Conservation (phyloP, 495 filamentous ascomycete species). For the Bathelium albidoporum region DNA sequence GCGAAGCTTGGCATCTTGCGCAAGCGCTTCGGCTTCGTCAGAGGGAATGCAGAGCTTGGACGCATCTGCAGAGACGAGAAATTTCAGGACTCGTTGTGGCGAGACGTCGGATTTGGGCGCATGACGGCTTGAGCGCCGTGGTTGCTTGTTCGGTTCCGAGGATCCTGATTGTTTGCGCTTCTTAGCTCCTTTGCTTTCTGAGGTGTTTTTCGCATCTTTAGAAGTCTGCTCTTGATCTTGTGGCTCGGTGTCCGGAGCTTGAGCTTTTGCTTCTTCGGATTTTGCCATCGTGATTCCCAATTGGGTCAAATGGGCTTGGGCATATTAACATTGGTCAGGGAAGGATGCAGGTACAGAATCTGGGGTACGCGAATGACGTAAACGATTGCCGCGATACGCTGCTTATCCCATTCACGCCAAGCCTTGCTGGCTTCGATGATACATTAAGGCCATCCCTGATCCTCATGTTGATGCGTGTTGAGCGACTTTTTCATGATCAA, state of each 20-base stretch:
- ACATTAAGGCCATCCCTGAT: no score
- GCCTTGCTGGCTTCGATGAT: no score
- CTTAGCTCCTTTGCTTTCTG: conserved; percentile 7
- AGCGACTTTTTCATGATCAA: no score
- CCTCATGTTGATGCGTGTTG: no score
- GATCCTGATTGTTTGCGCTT: conserved; percentile 12
- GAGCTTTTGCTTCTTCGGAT: not conserved
- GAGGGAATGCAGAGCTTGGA: conserved; percentile 24
- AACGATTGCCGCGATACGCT: no score
- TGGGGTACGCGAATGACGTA: not conserved
- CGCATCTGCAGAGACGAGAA: conserved; percentile 23
- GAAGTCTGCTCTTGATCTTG: not conserved
- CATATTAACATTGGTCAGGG: not conserved
- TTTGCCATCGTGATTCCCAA: not conserved
- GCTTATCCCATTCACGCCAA: not conserved
- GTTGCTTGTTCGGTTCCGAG: conserved; percentile 16
- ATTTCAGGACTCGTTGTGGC: conserved; percentile 19
- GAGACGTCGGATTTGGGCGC: conserved; percentile 11
- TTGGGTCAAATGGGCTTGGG: not conserved
- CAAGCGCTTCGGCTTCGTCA: conserved; percentile 24
- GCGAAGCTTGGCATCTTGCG: conserved; percentile 12
- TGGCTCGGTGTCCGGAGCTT: not conserved
- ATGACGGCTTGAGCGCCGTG: conserved; percentile 13
- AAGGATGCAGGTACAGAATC: conserved; percentile 3
- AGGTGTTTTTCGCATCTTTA: not conserved